Conservation (phyloP, 2,329 filamentous ascomycete species). For the Stagonosporopsis chrysanthemi region DNA sequence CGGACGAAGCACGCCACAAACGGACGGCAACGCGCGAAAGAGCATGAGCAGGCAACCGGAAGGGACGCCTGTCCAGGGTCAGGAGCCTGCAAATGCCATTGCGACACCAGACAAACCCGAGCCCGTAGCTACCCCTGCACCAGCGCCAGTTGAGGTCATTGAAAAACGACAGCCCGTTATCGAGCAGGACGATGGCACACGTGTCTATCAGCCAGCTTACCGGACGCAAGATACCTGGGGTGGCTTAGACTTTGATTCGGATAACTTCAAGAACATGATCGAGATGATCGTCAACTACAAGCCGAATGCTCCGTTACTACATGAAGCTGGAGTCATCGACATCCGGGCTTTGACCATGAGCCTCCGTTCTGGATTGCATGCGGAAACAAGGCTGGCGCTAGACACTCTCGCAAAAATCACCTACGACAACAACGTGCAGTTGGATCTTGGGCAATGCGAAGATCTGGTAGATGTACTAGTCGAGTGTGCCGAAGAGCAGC, state of each 20-base stretch:
- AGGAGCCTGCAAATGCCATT: conserved; percentile 36
- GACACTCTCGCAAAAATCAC: conserved; percentile 82
- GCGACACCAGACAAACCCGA: conserved; percentile 43
- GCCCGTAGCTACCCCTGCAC: conserved; percentile 25
- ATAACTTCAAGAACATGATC: conserved; percentile 75
- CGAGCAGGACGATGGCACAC: conserved; percentile 38
- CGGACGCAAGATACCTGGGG: conserved; percentile 40
- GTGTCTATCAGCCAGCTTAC: conserved; percentile 41
- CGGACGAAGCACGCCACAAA: conserved; percentile 56
- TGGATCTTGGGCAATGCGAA: conserved; percentile 60
- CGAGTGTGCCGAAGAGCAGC: conserved; percentile 89
- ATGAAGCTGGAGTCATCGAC: conserved; percentile 87
- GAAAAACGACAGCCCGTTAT: conserved; percentile 38
- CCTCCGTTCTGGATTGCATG: conserved; percentile 86
- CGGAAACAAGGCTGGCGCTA: conserved; percentile 87
- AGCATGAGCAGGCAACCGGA: conserved; percentile 49
- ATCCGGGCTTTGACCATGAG: conserved; percentile 89
- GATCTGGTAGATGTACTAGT: conserved; percentile 87
- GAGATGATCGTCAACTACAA: conserved; percentile 71
- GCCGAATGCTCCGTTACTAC: conserved; percentile 76
- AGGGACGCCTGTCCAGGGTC: conserved; percentile 44
- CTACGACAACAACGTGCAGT: conserved; percentile 47
- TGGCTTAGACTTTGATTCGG: conserved; percentile 51
- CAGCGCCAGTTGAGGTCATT: conserved; percentile 25
- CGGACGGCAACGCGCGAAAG: conserved; percentile 45